phyloP scores from a whole-genome alignment of 83 land plant genomes.

The Picea abies region DNA sequence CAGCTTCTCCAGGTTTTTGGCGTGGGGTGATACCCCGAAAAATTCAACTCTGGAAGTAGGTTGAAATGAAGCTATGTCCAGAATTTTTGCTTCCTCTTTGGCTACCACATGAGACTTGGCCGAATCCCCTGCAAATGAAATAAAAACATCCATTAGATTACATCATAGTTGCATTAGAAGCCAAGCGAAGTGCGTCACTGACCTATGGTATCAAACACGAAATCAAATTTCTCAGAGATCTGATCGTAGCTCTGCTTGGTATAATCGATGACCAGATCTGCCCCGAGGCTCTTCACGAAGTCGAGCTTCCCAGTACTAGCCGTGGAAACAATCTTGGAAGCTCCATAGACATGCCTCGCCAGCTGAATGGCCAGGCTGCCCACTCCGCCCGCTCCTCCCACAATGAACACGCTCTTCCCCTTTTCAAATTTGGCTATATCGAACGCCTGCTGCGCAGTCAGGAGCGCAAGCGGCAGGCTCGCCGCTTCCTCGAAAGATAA shows the following conservation, averaged over 20 bases:
- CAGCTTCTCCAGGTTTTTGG: conserved; percentile 4
- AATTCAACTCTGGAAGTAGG: conserved; percentile 16
- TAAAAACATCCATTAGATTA: too few relatives aligned
- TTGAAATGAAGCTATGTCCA: conserved; percentile 20
- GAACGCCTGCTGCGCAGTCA: conserved; percentile 40
- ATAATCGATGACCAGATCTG: too few relatives aligned
- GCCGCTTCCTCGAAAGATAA: too few relatives aligned
- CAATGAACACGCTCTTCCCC: too few relatives aligned
- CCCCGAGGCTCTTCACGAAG: conserved; percentile 30
- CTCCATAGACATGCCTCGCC: background rate
- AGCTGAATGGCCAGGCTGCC: too few relatives aligned
- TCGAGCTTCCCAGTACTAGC: conserved; percentile 30
- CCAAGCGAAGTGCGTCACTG: background rate
- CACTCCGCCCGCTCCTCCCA: too few relatives aligned
- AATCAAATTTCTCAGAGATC: too few relatives aligned
- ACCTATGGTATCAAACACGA: conserved; percentile 27
- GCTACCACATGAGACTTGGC: conserved; percentile 26
- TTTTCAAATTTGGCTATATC: too few relatives aligned
- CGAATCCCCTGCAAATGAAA: conserved; percentile 25
- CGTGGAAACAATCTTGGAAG: conserved; percentile 30
- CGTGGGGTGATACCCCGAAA: conserved; percentile 14
- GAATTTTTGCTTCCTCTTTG: conserved; percentile 31
- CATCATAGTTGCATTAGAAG: background rate
- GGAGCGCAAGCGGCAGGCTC: conserved; percentile 28
- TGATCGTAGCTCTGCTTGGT: too few relatives aligned